These are phyloP conservation scores for Saraca asoca DNA, from an alignment of 331 rosid genomes.

Conservation along the genomic window DNA sequence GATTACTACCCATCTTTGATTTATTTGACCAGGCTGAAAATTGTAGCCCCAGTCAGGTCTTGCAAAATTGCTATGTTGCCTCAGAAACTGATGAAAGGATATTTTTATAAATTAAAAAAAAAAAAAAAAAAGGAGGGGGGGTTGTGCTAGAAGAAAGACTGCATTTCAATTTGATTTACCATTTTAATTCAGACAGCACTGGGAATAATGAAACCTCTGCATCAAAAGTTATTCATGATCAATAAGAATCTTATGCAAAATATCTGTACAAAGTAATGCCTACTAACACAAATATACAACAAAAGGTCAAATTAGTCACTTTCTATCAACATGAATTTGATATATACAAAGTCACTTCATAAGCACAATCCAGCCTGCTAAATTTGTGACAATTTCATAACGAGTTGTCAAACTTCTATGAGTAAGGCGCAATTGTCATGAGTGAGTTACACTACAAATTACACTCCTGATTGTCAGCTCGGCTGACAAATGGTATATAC, in stretches of 20 bases:
- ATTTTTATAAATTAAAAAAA: no score
- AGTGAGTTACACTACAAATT: conserved; percentile 16
- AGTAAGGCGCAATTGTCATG: conserved; percentile 3
- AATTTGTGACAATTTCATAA: not conserved
- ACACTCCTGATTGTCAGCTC: not conserved
- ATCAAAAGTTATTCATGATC: not conserved
- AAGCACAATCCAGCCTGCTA: no score
- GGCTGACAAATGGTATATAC: conserved; percentile 25
- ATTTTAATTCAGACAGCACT: no score
- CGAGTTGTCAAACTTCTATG: conserved; percentile 17
- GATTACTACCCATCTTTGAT: no score
- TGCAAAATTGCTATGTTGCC: no score
- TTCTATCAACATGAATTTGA: not conserved
- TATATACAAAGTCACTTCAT: no score
- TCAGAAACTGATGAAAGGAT: no score
- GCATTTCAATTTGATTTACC: no score
- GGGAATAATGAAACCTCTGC: not conserved
- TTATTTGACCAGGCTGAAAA: no score
- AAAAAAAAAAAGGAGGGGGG: no score
- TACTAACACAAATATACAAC: not conserved
- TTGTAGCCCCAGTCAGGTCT: no score
- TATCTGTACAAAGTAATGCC: conserved; percentile 3
- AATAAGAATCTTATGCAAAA: not conserved
- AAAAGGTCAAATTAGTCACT: conserved; percentile 1
- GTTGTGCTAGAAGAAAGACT: no score